Evolutionary conservation across 768 basidiomycete species (phyloP), one percentile per base, ranked within the genome.

Genomic region (Hygrocybe punicea): DNA sequence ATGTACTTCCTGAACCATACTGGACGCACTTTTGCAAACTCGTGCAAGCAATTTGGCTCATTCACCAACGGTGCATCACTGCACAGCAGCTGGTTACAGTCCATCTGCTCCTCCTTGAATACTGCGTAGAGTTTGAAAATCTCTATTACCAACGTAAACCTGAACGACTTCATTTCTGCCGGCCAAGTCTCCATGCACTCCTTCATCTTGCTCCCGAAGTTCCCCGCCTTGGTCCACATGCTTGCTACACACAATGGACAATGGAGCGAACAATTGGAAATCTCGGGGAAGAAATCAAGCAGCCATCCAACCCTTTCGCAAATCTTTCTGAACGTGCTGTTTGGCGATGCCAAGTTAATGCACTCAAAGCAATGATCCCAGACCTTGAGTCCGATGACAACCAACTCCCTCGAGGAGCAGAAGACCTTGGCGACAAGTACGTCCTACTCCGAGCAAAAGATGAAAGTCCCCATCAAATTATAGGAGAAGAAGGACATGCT

Each of bases 301-400:
- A 63, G 19, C 64, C 39, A 17, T 65, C 66, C 6, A 57, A 66
- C 23, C 58, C 60, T 7, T 67, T 57, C 56, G 56, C 55, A 14
- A 68, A 68, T 48, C 51, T 68, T 2, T 52, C 66, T 3, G 48
- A 65, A 51, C 53, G 62, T 34, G 66, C 36, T 8, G 13, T 58
- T 11, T 21, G 14, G 10, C 53, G 58, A 6, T 14, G 50, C 17
- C 53, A 55, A 24, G 29, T 47, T 19, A 58, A 55, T 50, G 48
- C 55, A 50, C n/a, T n/a, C n/a, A n/a, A n/a, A n/a, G n/a, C n/a
- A n/a, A n/a, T n/a, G n/a, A n/a, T n/a, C n/a, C n/a, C 55, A 10
- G 55, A 60, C 64, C 8, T 68, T 60, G 59, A 21, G 58, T 16
- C 60, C 62, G 37, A 58, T 66, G 23, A 66, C 67, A 25, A 68